phyloP scores from a whole-genome alignment of 2,329 filamentous ascomycete genomes.

The Albifimbria verrucaria region DNA sequence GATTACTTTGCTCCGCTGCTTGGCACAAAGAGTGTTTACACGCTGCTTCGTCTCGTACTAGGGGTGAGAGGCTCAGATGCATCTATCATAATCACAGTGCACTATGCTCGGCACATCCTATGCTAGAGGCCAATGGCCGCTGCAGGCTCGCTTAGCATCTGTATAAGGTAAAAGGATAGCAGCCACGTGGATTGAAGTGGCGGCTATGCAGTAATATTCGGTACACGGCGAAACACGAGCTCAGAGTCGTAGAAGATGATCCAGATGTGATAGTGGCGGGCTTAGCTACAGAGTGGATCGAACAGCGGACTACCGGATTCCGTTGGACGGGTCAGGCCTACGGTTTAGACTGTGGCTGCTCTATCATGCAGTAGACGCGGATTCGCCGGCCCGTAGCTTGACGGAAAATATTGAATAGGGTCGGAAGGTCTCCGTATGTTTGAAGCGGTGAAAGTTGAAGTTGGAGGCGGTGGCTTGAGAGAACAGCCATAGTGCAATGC shows the following conservation, averaged over 20 bases:
- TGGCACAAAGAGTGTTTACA: no score
- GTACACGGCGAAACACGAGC: background rate
- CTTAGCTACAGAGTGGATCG: background rate
- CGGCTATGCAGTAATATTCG: background rate
- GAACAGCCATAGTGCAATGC: background rate
- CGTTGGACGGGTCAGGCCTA: background rate
- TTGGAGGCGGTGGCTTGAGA: background rate
- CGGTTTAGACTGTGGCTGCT: background rate
- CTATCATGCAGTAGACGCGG: background rate
- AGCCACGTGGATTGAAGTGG: background rate
- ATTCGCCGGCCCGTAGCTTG: background rate
- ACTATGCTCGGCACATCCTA: no score
- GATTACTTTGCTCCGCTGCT: no score
- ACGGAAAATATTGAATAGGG: background rate
- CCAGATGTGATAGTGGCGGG: background rate
- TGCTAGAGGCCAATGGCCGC: no score
- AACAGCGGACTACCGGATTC: background rate
- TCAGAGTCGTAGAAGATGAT: background rate
- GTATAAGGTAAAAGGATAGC: no score
- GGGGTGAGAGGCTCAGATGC: no score
- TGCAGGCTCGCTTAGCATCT: no score
- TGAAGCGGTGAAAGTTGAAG: background rate
- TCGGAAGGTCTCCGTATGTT: background rate
- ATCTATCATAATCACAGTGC: no score
- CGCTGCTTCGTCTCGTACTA: no score